Base-by-base conservation (phyloP, 1,284 basidiomycete species). In the Moesziomyces parantarcticus region DNA sequence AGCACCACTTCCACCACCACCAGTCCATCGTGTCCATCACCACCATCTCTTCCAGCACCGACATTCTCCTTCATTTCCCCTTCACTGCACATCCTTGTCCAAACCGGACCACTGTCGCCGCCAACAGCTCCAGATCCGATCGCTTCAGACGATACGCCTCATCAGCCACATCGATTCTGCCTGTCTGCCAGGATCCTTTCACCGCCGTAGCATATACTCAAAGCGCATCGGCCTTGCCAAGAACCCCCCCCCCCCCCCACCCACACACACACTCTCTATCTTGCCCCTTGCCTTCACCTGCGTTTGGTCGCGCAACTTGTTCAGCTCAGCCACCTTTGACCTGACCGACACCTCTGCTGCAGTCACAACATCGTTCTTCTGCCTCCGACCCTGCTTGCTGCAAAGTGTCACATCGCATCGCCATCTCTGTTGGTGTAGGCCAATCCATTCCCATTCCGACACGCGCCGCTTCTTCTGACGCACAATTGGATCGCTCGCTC, bases 381-480 rank as follows among this genome's bases (percentile, higher is more conserved):
- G 29, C 11, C 29, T 32, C 13, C 29, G 29, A 32, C 29, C 29
- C 11, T 13, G 4, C 29, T 2, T 32, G 5, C 29, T 13, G 10
- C 13, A 13, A 11, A 32, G 29, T 39, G 36, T 16, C 36, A 14
- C 5, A 16, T 39, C 36, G 36, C 36, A 39, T 39, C 36, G 18
- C 36, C 36, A 18, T 16, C 36, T 39, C 36, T 14, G 29, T 32
- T 32, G 29, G 29, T 39, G 16, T 39, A 18, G 16, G 36, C 36
- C 5, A 6, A 32, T 32, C 29, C 36, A 39, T 39, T 39, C 14
- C 36, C 18, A 4, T 39, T 39, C 18, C 36, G 36, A n/a, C 36
- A 39, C 36, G 36, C 36, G 34, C 43, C 40, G 20, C n/a, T 36
- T 44, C 23, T 47, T 52, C 50, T 26, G 40, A 53, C 50, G 61